Percentiles rank a stretch among this genome's conserved stretches.
Conservation (phyloP, 305 asterid species). For the Fraxinus greggii region DNA sequence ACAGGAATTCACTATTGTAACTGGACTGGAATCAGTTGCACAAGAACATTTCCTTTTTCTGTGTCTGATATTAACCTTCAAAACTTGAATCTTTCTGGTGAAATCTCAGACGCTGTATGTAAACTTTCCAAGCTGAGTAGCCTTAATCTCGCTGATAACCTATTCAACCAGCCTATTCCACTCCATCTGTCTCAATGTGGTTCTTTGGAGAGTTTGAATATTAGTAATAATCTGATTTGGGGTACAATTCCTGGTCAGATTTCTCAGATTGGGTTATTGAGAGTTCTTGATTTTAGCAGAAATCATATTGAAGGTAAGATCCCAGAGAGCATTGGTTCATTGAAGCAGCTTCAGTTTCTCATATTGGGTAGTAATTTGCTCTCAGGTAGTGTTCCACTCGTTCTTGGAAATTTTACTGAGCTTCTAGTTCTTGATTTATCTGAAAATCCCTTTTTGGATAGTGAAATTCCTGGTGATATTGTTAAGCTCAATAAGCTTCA, state of each 20-base stretch:
- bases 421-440: constrained; percentile 50
- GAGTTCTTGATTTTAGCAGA: constrained; percentile 62
- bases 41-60: constrained; percentile 29
- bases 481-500: constrained; percentile 37
- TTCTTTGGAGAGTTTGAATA: constrained; percentile 51
- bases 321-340: constrained; percentile 62
- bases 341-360: constrained; percentile 54
- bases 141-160: constrained; percentile 66
- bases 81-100: constrained; percentile 74
- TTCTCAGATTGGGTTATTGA: constrained; percentile 53
- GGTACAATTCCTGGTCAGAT: constrained; percentile 77
- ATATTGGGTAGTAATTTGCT: constrained; percentile 70
- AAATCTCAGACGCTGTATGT: constrained; percentile 68
- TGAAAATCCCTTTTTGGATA: constrained; percentile 38
- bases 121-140: constrained; percentile 46
- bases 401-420: constrained; percentile 47
- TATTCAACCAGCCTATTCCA: constrained; percentile 76
- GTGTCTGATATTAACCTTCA: constrained; percentile 56
- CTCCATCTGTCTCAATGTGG: constrained; percentile 66
- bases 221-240: constrained; percentile 77
- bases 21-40: constrained; percentile 86
- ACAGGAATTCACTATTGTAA: constrained; percentile 56
- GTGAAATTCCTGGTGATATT: constrained; percentile 41
- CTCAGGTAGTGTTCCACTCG: constrained; percentile 38
- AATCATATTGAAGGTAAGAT: constrained; percentile 73